phyloP scores from a whole-genome alignment of 768 basidiomycete species.

The Favolaschia claudopus region DNA sequence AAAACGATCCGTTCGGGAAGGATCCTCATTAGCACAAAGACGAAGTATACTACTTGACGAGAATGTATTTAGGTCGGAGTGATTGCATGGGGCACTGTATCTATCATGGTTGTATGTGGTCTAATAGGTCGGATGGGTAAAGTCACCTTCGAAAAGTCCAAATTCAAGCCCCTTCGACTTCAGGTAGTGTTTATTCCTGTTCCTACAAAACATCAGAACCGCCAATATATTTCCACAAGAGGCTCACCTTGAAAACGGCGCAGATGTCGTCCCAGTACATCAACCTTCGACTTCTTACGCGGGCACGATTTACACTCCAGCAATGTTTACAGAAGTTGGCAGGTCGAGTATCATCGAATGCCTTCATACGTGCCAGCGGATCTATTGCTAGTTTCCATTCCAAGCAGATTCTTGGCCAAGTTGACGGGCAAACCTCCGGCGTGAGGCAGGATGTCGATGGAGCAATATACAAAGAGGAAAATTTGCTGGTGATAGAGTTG shows the following conservation, averaged over 20 bases:
- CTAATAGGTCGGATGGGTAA: too few relatives aligned
- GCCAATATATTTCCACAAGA: background rate
- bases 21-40: constrained; percentile 21
- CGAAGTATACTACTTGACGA: constrained; percentile 19
- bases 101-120: too few relatives aligned
- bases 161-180: too few relatives aligned
- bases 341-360: constrained; percentile 6
- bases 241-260: background rate
- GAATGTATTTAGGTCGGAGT: constrained; percentile 18
- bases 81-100: too few relatives aligned
- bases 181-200: too few relatives aligned
- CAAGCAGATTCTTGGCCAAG: background rate
- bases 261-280: constrained; percentile 12
- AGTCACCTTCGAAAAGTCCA: too few relatives aligned
- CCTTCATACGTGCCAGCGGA: background rate
- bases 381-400: background rate
- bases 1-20: constrained; percentile 35
- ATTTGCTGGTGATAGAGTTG: background rate
- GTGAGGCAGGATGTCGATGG: background rate
- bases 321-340: constrained; percentile 7
- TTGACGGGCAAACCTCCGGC: background rate
- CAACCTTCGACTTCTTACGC: background rate
- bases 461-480: background rate
- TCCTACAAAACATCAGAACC: background rate
- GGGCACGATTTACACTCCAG: background rate